Conservation (phyloP, 2,329 filamentous ascomycete genomes). For the Paecilomyces variotii region DNA sequence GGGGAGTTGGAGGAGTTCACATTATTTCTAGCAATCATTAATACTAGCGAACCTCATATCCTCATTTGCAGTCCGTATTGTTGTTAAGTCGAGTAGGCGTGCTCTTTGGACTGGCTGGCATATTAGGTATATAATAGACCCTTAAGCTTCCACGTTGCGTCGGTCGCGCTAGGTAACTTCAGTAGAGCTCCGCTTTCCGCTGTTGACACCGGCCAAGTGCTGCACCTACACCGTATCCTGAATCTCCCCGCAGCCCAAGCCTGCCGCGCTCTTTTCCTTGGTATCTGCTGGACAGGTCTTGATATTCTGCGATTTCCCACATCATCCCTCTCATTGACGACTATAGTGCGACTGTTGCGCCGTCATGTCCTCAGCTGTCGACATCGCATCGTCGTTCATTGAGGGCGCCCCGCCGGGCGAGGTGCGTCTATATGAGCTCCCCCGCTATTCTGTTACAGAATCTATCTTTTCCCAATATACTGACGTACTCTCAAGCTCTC, state of each 20-base stretch:
- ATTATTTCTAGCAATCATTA: not conserved
- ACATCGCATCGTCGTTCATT: constrained; percentile 75
- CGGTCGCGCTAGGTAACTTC: constrained; percentile 11
- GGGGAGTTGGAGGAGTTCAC: not conserved
- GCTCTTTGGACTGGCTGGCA: not conserved
- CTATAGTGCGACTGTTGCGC: not conserved
- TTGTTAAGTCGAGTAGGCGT: not conserved
- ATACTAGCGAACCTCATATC: not conserved
- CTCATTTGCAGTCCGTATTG: not conserved
- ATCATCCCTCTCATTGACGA: constrained; percentile 3
- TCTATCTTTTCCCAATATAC: not conserved
- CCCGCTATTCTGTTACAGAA: constrained; percentile 2
- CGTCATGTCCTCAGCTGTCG: constrained; percentile 40
- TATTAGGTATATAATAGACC: not conserved
- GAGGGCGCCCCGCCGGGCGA: constrained; percentile 93
- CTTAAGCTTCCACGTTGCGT: constrained; percentile 11
- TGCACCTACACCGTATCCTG: not conserved
- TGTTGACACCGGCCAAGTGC: constrained; percentile 11
- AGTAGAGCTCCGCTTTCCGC: constrained; percentile 6
- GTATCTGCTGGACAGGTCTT: not conserved
- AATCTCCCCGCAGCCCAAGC: not conserved
- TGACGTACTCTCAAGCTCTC: constrained; percentile 53
- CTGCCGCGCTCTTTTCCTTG: not conserved
- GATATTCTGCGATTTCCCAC: not conserved
- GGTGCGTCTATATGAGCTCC: constrained; percentile 46